Conservation (phyloP, 768 basidiomycete genomes). For the Dacryopinax spathularia region DNA sequence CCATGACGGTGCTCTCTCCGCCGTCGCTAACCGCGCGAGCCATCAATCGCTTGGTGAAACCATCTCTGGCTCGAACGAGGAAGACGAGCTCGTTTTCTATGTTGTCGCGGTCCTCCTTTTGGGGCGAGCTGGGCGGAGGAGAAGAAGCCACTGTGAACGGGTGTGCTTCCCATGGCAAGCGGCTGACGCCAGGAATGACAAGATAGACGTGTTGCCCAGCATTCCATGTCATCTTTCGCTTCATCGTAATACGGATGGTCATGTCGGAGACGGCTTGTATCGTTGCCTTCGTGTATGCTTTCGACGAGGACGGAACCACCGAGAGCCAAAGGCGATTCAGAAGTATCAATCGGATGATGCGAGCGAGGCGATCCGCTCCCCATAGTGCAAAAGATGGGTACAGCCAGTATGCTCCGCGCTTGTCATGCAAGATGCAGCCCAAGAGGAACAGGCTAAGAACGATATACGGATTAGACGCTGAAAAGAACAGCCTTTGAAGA, state of each 20-base stretch:
- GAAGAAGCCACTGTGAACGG: conserved; percentile 23
- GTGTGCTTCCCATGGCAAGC: conserved; percentile 23
- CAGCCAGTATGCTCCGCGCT: not conserved
- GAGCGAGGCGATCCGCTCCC: not conserved
- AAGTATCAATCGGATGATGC: not conserved
- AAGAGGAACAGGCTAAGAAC: not conserved
- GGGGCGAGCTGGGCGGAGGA: conserved; percentile 8
- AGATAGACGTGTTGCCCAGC: conserved; percentile 24
- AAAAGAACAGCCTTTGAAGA: not conserved
- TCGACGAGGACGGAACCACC: not conserved
- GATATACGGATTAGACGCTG: not conserved
- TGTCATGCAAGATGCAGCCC: not conserved
- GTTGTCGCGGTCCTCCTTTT: not conserved
- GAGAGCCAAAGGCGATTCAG: not conserved
- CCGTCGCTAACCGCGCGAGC: conserved; percentile 15
- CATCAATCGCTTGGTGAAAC: conserved; percentile 42
- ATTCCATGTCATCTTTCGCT: conserved; percentile 14
- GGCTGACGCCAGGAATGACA: conserved; percentile 19
- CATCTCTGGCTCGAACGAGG: conserved; percentile 43
- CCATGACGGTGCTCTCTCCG: conserved; percentile 25
- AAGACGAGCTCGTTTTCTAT: conserved; percentile 34
- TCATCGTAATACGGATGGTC: conserved; percentile 10
- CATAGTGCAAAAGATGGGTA: not conserved
- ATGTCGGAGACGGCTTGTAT: not conserved
- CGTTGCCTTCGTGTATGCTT: not conserved